A percentile compares a stretch with the other conserved stretches of the same genome.
phyloP scores from a whole-genome alignment of 495 filamentous ascomycete species.

The Daldinia vernicosa region DNA sequence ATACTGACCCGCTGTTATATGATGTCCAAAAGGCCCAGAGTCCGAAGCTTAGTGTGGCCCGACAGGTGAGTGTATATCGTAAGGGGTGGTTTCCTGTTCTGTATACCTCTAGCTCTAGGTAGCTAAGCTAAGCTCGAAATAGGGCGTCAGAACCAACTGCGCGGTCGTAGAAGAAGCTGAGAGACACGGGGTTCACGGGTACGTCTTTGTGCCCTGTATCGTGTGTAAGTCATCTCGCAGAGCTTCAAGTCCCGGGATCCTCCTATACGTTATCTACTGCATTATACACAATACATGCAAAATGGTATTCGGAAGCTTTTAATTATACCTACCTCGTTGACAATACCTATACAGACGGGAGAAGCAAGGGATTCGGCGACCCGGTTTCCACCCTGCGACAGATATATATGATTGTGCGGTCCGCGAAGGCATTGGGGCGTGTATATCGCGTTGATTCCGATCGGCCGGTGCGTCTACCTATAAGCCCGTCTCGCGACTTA shows the following conservation, averaged over 20 bases:
- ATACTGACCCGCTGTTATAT: conserved; percentile 55
- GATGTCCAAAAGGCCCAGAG: conserved; percentile 49
- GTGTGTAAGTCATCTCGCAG: conserved; percentile 45
- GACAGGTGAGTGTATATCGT: neutral
- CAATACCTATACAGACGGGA: conserved; percentile 44
- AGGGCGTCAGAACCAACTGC: conserved; percentile 50
- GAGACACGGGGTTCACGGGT: conserved; percentile 51
- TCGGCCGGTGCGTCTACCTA: conserved; percentile 43
- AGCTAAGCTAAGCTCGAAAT: conserved; percentile 16
- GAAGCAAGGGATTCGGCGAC: conserved; percentile 59
- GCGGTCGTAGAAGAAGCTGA: conserved; percentile 52
- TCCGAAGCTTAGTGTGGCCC: neutral
- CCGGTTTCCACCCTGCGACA: conserved; percentile 55
- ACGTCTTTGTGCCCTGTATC: conserved; percentile 59
- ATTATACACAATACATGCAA: neutral
- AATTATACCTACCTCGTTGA: neutral
- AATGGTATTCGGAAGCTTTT: neutral
- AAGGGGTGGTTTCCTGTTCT: neutral
- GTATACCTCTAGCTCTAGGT: too few relatives aligned
- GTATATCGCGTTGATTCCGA: conserved; percentile 52
- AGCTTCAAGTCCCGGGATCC: too few relatives aligned
- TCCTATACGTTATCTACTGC: too few relatives aligned
- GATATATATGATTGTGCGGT: conserved; percentile 56
- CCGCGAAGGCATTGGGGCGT: conserved; percentile 48
- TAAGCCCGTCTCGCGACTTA: neutral